Conservation (phyloP, 164 flowering plant genomes). For the Magnolia kwangsiensis region DNA sequence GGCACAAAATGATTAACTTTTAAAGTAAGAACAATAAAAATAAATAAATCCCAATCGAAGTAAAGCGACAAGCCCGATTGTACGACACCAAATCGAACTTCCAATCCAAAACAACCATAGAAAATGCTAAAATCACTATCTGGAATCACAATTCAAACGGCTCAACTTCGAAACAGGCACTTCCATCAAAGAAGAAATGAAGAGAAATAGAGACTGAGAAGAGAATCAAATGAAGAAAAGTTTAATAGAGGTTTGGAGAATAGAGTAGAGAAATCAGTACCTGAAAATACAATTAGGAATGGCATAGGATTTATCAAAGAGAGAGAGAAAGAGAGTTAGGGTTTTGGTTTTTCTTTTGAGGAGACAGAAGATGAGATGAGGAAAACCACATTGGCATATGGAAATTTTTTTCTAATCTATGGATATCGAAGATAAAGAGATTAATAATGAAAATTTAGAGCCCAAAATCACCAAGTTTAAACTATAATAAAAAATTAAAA, state of each 20-base stretch:
- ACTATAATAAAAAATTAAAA: too few species aligned
- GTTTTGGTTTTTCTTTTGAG: neutral
- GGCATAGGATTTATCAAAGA: neutral
- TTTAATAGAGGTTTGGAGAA: neutral
- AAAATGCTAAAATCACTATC: neutral
- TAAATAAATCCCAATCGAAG: too few species aligned
- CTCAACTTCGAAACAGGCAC: neutral
- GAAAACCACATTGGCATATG: too few species aligned
- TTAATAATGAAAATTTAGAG: too few species aligned
- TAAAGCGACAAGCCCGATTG: neutral
- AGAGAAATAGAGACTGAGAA: neutral
- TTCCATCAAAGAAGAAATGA: neutral
- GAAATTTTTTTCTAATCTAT: too few species aligned
- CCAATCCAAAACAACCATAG: neutral
- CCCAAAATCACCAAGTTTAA: too few species aligned
- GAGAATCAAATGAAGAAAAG: neutral
- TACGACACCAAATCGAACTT: neutral
- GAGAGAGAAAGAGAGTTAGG: neutral
- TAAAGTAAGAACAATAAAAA: neutral
- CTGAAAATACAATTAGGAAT: neutral
- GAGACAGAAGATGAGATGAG: too few species aligned
- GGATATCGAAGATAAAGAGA: too few species aligned
- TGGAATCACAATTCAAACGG: neutral
- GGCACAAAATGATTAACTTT: neutral
- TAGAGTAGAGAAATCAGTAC: constrained; percentile 2